phyloP scores from a whole-genome alignment of 495 filamentous ascomycete species.

The Aspergillus egyptiacus region DNA sequence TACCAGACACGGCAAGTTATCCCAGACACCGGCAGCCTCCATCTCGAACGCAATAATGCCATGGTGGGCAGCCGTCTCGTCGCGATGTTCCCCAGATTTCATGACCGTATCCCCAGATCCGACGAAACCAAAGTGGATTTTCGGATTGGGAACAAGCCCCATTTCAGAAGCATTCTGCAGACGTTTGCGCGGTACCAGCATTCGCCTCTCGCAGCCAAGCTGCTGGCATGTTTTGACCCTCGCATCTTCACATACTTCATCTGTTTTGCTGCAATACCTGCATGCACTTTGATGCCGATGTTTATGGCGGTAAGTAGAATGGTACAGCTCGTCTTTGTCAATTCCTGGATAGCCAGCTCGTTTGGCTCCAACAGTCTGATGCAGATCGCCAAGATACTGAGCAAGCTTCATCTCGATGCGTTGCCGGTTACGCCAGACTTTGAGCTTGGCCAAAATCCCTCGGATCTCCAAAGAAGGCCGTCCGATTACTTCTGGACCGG shows the following conservation, averaged over 20 bases:
- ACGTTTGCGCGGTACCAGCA: constrained; percentile 10
- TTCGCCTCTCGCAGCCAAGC: constrained; percentile 9
- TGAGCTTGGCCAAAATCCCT: constrained; percentile 15
- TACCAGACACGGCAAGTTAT: constrained; percentile 11
- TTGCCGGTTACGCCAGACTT: not conserved
- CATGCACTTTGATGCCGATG: constrained; percentile 6
- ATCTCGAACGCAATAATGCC: constrained; percentile 26
- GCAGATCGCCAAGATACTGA: not conserved
- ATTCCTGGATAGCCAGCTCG: constrained; percentile 14
- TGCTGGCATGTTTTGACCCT: constrained; percentile 5
- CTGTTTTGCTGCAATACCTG: not conserved
- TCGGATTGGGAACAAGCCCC: constrained; percentile 5
- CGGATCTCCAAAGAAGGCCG: constrained; percentile 11
- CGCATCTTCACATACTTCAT: constrained; percentile 8
- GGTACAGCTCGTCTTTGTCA: constrained; percentile 17
- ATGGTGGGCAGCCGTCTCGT: constrained; percentile 14
- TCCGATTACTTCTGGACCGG: not conserved
- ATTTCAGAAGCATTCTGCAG: not conserved
- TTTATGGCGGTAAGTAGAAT: constrained; percentile 15
- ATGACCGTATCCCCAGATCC: constrained; percentile 29
- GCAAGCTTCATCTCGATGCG: not conserved
- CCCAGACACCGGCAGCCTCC: constrained; percentile 28
- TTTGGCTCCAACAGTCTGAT: not conserved
- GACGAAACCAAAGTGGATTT: constrained; percentile 21
- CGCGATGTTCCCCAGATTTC: constrained; percentile 29